A percentile compares a stretch with the other conserved stretches of the same genome.
These are phyloP conservation scores for Ceratocystis cacaofunesta DNA, from an alignment of 2,329 filamentous ascomycete genomes.

Conservation along the genomic window DNA sequence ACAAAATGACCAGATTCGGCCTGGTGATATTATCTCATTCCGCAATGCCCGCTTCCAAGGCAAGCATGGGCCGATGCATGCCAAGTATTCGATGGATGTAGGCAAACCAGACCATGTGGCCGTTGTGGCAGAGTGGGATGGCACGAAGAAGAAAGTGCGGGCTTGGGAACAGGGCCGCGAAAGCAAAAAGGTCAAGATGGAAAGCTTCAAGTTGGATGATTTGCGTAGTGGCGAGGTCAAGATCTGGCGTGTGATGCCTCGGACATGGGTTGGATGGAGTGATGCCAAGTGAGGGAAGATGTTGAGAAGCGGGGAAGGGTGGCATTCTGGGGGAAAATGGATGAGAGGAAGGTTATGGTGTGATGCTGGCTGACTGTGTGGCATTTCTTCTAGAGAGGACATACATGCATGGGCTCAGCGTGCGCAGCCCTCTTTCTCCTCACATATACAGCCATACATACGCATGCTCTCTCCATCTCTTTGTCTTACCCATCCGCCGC, in stretches of 20 bases:
- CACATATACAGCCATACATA: too few relatives aligned
- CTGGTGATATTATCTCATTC: conserved; percentile 83
- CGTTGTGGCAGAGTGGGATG: conserved; percentile 91
- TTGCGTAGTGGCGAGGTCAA: conserved; percentile 86
- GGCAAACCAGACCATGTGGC: conserved; percentile 81
- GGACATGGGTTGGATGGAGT: conserved; percentile 85
- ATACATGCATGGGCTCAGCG: background rate
- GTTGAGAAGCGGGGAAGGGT: background rate
- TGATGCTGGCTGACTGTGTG: background rate
- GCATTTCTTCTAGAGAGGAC: background rate
- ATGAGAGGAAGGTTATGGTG: background rate
- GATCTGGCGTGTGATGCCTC: conserved; percentile 90
- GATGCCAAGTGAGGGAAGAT: conserved; percentile 10
- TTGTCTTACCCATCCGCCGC: too few relatives aligned
- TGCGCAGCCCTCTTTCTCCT: too few relatives aligned
- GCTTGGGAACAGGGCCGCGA: conserved; percentile 93
- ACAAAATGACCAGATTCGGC: conserved; percentile 81
- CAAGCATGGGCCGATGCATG: conserved; percentile 87
- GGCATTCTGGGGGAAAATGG: background rate
- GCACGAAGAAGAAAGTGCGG: conserved; percentile 91
- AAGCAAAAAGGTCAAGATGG: conserved; percentile 81
- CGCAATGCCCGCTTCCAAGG: conserved; percentile 91
- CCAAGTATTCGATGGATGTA: conserved; percentile 79
- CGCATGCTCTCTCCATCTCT: too few relatives aligned
- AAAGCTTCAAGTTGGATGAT: conserved; percentile 90